phyloP scores from a whole-genome alignment of 1,139 yeast species.

The Scheffersomyces illinoinensis region DNA sequence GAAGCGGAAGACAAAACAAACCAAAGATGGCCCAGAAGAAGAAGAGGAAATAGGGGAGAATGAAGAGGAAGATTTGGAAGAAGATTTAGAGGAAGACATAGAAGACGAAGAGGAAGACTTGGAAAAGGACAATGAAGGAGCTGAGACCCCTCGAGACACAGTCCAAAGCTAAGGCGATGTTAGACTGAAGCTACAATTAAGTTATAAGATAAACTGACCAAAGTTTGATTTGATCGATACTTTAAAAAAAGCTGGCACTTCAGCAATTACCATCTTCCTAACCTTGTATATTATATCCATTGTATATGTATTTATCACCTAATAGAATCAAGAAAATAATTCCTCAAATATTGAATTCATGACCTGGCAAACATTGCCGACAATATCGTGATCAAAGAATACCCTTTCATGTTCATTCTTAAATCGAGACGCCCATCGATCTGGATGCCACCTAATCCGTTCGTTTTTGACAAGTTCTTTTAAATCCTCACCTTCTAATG shows the following conservation, averaged over 20 bases:
- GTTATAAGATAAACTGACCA: not conserved
- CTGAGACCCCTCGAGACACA: conserved; percentile 16
- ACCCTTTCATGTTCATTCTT: conserved; percentile 7
- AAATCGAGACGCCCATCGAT: conserved; percentile 41
- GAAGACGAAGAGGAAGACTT: conserved; percentile 12
- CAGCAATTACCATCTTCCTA: not conserved
- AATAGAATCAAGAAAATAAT: not conserved
- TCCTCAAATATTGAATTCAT: conserved; percentile 29
- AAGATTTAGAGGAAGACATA: conserved; percentile 10
- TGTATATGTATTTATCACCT: not conserved
- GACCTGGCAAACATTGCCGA: conserved; percentile 32
- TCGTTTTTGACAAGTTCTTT: conserved; percentile 45
- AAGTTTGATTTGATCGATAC: not conserved
- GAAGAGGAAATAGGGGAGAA: conserved; percentile 3
- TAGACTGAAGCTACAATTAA: not conserved
- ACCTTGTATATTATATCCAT: not conserved
- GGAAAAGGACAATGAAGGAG: conserved; percentile 15
- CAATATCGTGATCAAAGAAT: conserved; percentile 24
- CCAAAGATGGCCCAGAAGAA: conserved; percentile 6
- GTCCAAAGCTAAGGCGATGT: conserved; percentile 8
- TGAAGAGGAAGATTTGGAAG: conserved; percentile 7
- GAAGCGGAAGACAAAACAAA: conserved; percentile 6
- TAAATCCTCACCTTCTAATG: conserved; percentile 12
- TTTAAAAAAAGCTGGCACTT: not conserved
- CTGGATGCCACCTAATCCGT: conserved; percentile 72